Conservation (phyloP, 2,329 filamentous ascomycete species). For the Paramyrothecium roridum region DNA sequence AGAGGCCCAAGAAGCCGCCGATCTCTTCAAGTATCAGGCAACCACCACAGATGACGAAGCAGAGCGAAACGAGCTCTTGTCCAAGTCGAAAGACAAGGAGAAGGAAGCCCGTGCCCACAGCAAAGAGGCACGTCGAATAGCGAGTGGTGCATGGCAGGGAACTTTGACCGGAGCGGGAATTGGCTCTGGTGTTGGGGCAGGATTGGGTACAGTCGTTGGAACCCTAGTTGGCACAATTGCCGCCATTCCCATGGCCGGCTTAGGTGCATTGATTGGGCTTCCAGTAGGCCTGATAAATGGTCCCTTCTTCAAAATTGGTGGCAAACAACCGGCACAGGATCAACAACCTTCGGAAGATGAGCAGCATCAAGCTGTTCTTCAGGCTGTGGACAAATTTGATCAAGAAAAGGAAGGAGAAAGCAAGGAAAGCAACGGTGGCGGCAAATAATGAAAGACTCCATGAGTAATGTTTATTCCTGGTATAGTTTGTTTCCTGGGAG, state of each 20-base stretch:
- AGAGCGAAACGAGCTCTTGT: not conserved
- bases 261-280: slow-evolving; percentile 4
- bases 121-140: slow-evolving; percentile 3
- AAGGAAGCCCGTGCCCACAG: not conserved
- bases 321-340: not conserved
- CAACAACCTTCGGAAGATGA: slow-evolving; percentile 2
- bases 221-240: slow-evolving; percentile 4
- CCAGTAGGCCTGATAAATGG: slow-evolving; percentile 3
- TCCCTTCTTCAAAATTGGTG: not conserved
- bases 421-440: too few relatives aligned
- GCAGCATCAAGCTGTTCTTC: slow-evolving; percentile 1
- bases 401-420: not conserved
- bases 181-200: not conserved
- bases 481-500: too few relatives aligned
- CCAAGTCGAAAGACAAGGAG: not conserved
- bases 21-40: slow-evolving; percentile 1
- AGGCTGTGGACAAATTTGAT: not conserved
- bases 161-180: slow-evolving; percentile 1
- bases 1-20: slow-evolving; percentile 1
- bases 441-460: too few relatives aligned
- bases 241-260: slow-evolving; percentile 4
- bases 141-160: slow-evolving; percentile 3
- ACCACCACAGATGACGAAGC: not conserved
- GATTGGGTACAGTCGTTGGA: slow-evolving; percentile 1
- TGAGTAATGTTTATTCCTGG: too few relatives aligned